Evolutionary conservation across 208 protist species (phyloP), one percentile per base, ranked within the genome.

Genomic region (Trypanosoma cruzi): DNA sequence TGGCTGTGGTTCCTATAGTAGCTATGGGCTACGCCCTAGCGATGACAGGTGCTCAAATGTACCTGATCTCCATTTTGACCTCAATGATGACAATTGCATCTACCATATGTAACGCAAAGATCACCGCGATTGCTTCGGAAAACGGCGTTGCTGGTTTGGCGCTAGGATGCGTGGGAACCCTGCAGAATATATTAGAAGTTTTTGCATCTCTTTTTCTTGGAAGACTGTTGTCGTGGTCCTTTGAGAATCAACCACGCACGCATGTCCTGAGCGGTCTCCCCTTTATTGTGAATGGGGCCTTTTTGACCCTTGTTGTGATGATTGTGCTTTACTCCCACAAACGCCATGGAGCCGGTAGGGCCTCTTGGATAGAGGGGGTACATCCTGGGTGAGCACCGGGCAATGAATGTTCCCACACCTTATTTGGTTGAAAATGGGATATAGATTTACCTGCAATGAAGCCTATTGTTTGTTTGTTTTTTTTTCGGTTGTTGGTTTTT

Each of bases 121-220:
- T 82, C 26, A 68, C 77, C 5, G 64, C 75, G 13, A 44, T 86
- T 28, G 71, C 73, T 5, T 67, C 73, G 7, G 59, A 69, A 14
- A 71, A 34, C 13, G 63, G 69, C 11, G 77, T 78, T 22, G 69
- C 77, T 11, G 84, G 77, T 14, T 58, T 81, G 22, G 68, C 69
- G 0, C 68, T 89, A 1, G 77, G 77, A 16, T 63, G 79, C n/a
- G 76, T 81, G 16, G 75, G 74, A 32, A 76, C 69, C 14, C 20
- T 85, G 22, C 74, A 84, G 2, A 85, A 84, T 63, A 53, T 65
- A 18, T 49, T 65, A 1, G 74, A 89, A 62, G 71, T 83, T 24
- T 16, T 73, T 16, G 49, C 64, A 26, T 68, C 83, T 8, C 44
- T 84, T 2, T 44, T 81, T 26, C 77, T 80, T 20, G 80, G 77